Evolutionary conservation across 2,329 filamentous ascomycete species (phyloP), one percentile per base, ranked within the genome.

Genomic region (Talaromyces sp.): DNA sequence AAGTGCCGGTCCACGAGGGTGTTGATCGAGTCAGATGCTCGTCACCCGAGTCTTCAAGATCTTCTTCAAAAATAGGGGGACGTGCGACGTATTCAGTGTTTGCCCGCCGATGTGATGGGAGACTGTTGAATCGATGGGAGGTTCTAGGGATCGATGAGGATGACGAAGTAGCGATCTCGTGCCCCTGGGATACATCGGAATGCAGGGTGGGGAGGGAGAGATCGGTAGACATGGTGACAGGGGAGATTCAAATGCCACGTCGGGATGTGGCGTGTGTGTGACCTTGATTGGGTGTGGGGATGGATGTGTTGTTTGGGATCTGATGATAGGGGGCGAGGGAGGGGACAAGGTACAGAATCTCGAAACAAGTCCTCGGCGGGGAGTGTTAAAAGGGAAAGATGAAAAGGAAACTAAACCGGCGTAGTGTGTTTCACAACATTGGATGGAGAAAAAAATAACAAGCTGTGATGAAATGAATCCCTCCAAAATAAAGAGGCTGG

Each of bases 11-110:
- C 54, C 62, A 63, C 20, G 53, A 51, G 36, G 52, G 58, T 35
- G 42, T 27, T 9, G 52, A 24, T 35, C 46, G 46, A 55, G 17
- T 49, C 14, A 32, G n/a, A 48, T 43, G 33, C 33, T 58, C 24
- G 55, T 56, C 20, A 49, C 56, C 54, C 5, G 65, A 43, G 47
- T 67, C 61, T 47, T 68, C 58, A 42, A 56, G 49, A 8, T 56
- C 63, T 46, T 69, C 60, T 20, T 64, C 56, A 30, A 68, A 67
- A 16, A 66, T 63, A 56, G 62, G 57, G 17, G 61, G 64, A 20
- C 64, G 62, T 46, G 63, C 61, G 56, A 69, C 62, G 30, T 65
- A 57, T 56, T 71, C 69, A 6, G 69, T 71, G 49, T 71, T 71
- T 39, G 68, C 64, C 35, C 69, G 69, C 53, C 69, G 68, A 52